Evolutionary conservation across 2,329 filamentous ascomycete species (phyloP).

Genomic region (Talaromyces atroroseus): DNA sequence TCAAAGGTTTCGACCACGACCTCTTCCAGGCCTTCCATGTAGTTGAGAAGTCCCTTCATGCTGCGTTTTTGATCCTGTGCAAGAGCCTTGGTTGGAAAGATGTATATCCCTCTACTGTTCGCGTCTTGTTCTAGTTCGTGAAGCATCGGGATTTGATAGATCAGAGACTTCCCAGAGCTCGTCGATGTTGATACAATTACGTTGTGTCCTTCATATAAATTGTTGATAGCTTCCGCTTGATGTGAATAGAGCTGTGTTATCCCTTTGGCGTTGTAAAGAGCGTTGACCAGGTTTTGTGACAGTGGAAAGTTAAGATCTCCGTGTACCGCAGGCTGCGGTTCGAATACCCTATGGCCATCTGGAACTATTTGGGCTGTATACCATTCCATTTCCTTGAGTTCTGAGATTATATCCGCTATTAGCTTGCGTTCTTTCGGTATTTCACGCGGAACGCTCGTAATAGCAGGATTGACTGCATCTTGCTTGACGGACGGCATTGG

Average conservation of each 20-base stretch:
- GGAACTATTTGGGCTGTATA: slow-evolving; percentile 91
- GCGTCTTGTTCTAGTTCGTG: slow-evolving; percentile 75
- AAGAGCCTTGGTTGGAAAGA: slow-evolving; percentile 94
- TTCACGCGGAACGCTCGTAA: slow-evolving; percentile 51
- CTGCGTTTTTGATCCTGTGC: slow-evolving; percentile 91
- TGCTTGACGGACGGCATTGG: slow-evolving; percentile 51
- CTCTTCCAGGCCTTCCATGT: slow-evolving; percentile 70
- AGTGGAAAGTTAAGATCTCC: slow-evolving; percentile 80
- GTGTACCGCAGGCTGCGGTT: slow-evolving; percentile 73
- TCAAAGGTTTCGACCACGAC: slow-evolving; percentile 88
- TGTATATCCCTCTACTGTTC: slow-evolving; percentile 84
- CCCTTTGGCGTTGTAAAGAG: slow-evolving; percentile 82
- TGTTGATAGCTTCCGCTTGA: slow-evolving; percentile 89
- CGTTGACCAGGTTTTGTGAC: slow-evolving; percentile 90
- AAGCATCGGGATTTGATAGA: slow-evolving; percentile 91
- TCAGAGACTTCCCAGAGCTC: slow-evolving; percentile 94
- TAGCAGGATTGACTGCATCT: slow-evolving; percentile 27
- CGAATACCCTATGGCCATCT: slow-evolving; percentile 85
- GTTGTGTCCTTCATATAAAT: slow-evolving; percentile 71
- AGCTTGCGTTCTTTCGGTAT: slow-evolving; percentile 76
- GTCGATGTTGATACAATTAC: slow-evolving; percentile 94
- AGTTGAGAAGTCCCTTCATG: slow-evolving; percentile 75
- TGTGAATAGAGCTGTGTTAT: slow-evolving; percentile 87
- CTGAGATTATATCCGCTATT: slow-evolving; percentile 77
- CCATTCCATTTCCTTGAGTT: slow-evolving; percentile 77